These are phyloP conservation scores for Amanita pallidorosea DNA, from an alignment of 768 basidiomycete genomes.

Conservation along the genomic window DNA sequence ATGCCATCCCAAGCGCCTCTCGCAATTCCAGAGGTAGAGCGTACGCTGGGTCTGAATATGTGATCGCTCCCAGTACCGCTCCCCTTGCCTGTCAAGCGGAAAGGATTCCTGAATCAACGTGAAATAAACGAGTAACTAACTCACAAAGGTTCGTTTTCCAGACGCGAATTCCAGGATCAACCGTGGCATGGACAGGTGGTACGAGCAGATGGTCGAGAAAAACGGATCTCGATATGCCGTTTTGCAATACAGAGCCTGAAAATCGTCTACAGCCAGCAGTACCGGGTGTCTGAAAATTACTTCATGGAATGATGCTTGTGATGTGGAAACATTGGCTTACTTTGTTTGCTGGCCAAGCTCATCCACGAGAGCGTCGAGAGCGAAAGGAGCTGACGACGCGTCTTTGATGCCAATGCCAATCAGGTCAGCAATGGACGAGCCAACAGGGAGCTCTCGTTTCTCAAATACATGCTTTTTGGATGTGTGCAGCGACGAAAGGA, in stretches of 20 bases:
- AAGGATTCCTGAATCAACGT: background rate
- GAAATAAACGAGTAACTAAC: conserved; percentile 15
- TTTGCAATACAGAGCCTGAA: conserved; percentile 67
- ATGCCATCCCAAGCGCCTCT: conserved; percentile 42
- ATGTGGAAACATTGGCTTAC: conserved; percentile 22
- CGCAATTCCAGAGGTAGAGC: conserved; percentile 52
- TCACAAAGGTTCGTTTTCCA: conserved; percentile 58
- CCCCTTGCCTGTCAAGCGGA: conserved; percentile 54
- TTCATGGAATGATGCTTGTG: background rate
- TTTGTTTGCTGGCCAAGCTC: conserved; percentile 53
- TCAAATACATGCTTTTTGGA: conserved; percentile 33
- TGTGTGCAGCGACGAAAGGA: conserved; percentile 32
- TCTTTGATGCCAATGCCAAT: conserved; percentile 49
- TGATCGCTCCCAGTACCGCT: conserved; percentile 62
- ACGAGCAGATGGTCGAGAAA: conserved; percentile 56
- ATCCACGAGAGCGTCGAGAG: conserved; percentile 47
- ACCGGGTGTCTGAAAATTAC: conserved; percentile 52
- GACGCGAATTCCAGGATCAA: conserved; percentile 69
- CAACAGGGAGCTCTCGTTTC: conserved; percentile 33
- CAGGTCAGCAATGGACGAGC: conserved; percentile 42
- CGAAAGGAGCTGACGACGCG: conserved; percentile 37
- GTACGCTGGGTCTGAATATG: conserved; percentile 47
- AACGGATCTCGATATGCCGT: conserved; percentile 67
- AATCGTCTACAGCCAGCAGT: conserved; percentile 78
- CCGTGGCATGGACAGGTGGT: conserved; percentile 72